Evolutionary conservation across 73 alveolate species (phyloP).

Genomic region (Tetrahymena borealis): DNA sequence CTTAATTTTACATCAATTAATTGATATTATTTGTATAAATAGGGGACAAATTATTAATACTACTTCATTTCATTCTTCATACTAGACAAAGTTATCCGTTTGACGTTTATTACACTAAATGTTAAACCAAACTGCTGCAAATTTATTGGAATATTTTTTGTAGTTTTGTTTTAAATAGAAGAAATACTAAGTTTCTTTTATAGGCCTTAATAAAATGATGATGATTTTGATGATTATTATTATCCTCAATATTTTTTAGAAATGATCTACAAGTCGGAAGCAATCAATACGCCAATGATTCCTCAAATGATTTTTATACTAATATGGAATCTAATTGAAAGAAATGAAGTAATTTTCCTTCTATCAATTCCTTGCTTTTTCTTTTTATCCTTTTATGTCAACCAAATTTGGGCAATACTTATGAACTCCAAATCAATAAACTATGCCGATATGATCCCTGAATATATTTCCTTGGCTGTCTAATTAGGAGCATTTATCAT

Average conservation of each 20-base stretch:
- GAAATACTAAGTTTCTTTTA: not conserved
- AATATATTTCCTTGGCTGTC: not conserved
- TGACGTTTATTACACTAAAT: not conserved
- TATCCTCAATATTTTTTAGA: no score
- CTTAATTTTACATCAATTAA: not conserved
- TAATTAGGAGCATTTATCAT: not conserved
- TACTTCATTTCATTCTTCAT: no score
- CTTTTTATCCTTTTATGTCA: not conserved
- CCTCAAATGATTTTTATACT: not conserved
- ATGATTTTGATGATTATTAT: not conserved
- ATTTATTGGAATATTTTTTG: not conserved
- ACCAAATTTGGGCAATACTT: not conserved
- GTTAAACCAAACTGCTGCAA: not conserved
- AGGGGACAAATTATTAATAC: no score
- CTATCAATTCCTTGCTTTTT: not conserved
- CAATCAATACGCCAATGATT: not conserved
- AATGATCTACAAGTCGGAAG: not conserved
- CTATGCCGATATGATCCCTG: not conserved
- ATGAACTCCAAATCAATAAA: not conserved
- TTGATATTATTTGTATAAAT: no score
- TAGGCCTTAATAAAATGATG: not conserved
- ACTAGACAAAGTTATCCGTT: not conserved
- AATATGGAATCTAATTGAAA: not conserved
- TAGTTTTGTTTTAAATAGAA: not conserved
- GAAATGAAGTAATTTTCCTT: not conserved